These are phyloP conservation scores for Penicillium verhagenii DNA, from an alignment of 495 filamentous ascomycete species.

Conservation along the genomic window DNA sequence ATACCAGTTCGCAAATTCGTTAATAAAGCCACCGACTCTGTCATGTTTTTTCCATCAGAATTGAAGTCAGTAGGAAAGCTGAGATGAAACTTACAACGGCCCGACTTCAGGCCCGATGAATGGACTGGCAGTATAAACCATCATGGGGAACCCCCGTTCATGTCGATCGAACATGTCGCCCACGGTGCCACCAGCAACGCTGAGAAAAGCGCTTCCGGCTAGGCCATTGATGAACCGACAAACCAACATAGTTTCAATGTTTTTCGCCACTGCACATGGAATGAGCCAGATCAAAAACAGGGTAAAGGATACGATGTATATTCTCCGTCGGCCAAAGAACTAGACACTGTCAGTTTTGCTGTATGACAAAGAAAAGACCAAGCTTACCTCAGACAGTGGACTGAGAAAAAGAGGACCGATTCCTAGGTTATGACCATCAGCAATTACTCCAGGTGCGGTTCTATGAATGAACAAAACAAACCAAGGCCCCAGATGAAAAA, in stretches of 20 bases:
- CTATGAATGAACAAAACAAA: conserved; percentile 22
- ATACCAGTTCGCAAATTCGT: conserved; percentile 70
- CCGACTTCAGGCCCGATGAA: conserved; percentile 65
- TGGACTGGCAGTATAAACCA: conserved; percentile 75
- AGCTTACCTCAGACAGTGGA: conserved; percentile 58
- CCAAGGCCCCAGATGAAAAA: conserved; percentile 72
- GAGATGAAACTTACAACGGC: conserved; percentile 43
- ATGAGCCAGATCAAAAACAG: conserved; percentile 85
- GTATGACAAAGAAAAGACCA: too few species aligned
- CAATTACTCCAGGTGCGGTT: conserved; percentile 1
- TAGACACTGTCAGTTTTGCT: conserved; percentile 43
- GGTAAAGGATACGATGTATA: conserved; percentile 76
- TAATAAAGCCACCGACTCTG: conserved; percentile 69
- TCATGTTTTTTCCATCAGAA: background rate
- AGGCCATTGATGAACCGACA: conserved; percentile 83
- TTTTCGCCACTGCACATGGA: conserved; percentile 81
- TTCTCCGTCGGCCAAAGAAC: conserved; percentile 85
- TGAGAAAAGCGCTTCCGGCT: conserved; percentile 82
- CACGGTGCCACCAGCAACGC: conserved; percentile 87
- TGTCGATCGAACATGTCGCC: conserved; percentile 81
- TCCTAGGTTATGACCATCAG: conserved; percentile 38
- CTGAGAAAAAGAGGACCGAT: conserved; percentile 71
- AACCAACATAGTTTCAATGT: conserved; percentile 79
- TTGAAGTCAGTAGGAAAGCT: conserved; percentile 31
- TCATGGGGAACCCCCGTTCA: conserved; percentile 73